Evolutionary conservation across 2,329 filamentous ascomycete genomes (phyloP).

Genomic region (Alternaria rosae): DNA sequence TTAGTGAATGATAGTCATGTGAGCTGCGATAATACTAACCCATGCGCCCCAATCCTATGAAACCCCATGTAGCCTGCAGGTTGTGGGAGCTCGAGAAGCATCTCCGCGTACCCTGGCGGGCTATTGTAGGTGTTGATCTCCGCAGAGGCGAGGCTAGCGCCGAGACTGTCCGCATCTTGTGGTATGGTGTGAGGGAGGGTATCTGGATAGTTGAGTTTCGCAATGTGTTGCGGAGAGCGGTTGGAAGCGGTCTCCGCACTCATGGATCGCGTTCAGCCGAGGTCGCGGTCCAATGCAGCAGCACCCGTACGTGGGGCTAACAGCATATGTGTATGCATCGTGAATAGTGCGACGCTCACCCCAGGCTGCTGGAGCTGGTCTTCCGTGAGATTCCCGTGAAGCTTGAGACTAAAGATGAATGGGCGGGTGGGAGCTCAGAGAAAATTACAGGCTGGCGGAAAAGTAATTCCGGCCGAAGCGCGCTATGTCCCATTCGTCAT

Average conservation of each 20-base stretch:
- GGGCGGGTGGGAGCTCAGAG: constrained; percentile 12
- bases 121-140: constrained; percentile 25
- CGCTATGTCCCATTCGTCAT: constrained; percentile 4
- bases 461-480: constrained; percentile 24
- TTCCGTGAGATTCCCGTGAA: constrained; percentile 10
- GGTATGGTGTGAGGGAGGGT: constrained; percentile 20
- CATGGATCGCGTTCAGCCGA: constrained; percentile 41
- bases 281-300: constrained; percentile 33
- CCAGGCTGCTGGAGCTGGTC: constrained; percentile 9
- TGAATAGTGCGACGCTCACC: background rate
- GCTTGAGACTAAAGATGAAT: constrained; percentile 15
- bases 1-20: constrained; percentile 33
- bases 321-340: constrained; percentile 10
- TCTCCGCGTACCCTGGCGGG: constrained; percentile 41
- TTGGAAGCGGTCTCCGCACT: constrained; percentile 44
- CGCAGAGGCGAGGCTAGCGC: constrained; percentile 39
- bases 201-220: constrained; percentile 24
- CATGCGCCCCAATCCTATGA: constrained; percentile 61
- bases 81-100: constrained; percentile 54
- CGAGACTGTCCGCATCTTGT: constrained; percentile 41
- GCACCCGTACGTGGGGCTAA: constrained; percentile 4
- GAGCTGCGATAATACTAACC: constrained; percentile 46
- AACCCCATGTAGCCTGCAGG: constrained; percentile 57
- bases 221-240: constrained; percentile 31
- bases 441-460: constrained; percentile 18